phyloP scores from a whole-genome alignment of 2,329 filamentous ascomycete species.

The Fusarium newnesense region DNA sequence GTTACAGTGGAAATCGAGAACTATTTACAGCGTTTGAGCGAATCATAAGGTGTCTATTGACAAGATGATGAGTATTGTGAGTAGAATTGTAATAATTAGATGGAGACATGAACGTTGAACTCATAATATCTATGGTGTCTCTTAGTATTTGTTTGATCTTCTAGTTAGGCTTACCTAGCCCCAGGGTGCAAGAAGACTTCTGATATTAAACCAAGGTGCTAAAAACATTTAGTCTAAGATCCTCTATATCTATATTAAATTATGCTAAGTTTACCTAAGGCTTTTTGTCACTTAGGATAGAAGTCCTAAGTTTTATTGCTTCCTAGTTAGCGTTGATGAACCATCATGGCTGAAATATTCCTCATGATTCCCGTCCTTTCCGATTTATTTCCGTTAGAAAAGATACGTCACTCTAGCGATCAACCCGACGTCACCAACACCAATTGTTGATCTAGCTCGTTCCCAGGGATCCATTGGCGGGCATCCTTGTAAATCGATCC shows the following conservation, averaged over 20 bases:
- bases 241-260: too few relatives aligned
- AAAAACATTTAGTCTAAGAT: too few relatives aligned
- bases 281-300: too few relatives aligned
- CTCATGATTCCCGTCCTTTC: background rate
- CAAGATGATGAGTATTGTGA: background rate
- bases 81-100: background rate
- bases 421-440: constrained; percentile 45
- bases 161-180: background rate
- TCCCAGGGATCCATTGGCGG: constrained; percentile 20
- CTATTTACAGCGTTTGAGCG: background rate
- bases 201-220: too few relatives aligned
- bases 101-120: background rate
- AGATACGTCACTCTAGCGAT: constrained; percentile 21
- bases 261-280: too few relatives aligned
- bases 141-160: background rate
- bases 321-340: background rate
- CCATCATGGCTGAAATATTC: background rate
- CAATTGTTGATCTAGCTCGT: constrained; percentile 8
- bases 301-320: too few relatives aligned
- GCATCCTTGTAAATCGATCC: constrained; percentile 28
- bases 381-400: background rate
- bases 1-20: background rate
- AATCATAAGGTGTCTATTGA: background rate
- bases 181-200: too few relatives aligned
- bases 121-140: background rate